Evolutionary conservation across 2,329 filamentous ascomycete species (phyloP).

Genomic region (Penicillium corylophilum): DNA sequence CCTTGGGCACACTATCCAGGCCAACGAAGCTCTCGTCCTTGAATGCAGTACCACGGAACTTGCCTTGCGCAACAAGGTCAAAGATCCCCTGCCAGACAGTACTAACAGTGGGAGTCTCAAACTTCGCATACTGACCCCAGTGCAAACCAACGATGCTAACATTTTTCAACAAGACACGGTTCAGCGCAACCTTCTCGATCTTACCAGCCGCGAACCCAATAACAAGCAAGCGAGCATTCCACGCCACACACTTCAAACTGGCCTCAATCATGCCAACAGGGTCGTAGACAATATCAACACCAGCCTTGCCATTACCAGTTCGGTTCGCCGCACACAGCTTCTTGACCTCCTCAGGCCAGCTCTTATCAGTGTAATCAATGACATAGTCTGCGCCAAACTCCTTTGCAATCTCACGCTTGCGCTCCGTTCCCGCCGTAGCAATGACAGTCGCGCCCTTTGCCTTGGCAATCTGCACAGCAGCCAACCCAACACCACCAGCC

Average conservation of each 20-base stretch:
- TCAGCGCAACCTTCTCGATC: conserved; percentile 91
- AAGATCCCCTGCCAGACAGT: conserved; percentile 82
- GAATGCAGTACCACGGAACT: conserved; percentile 80
- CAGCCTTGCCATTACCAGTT: conserved; percentile 64
- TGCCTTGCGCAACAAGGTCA: conserved; percentile 71
- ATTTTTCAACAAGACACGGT: conserved; percentile 90
- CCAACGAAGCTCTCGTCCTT: conserved; percentile 79
- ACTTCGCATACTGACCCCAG: conserved; percentile 80
- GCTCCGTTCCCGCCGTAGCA: conserved; percentile 77
- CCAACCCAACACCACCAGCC: conserved; percentile 85
- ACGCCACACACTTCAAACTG: conserved; percentile 86
- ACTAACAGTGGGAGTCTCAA: conserved; percentile 69
- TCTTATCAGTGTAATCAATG: conserved; percentile 74
- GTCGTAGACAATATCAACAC: conserved; percentile 93
- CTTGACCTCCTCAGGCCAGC: conserved; percentile 69
- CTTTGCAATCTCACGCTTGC: conserved; percentile 76
- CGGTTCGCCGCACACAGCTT: conserved; percentile 54
- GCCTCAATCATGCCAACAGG: conserved; percentile 86
- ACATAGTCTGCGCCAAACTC: conserved; percentile 82
- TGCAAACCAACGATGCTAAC: conserved; percentile 85
- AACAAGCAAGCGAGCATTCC: conserved; percentile 85
- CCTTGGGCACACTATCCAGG: conserved; percentile 73
- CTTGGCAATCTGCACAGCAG: conserved; percentile 91
- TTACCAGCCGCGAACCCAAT: conserved; percentile 83
- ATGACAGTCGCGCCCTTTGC: conserved; percentile 90